phyloP scores from a whole-genome alignment of 2,329 filamentous ascomycete species.

The Nigrospora osmanthi region DNA sequence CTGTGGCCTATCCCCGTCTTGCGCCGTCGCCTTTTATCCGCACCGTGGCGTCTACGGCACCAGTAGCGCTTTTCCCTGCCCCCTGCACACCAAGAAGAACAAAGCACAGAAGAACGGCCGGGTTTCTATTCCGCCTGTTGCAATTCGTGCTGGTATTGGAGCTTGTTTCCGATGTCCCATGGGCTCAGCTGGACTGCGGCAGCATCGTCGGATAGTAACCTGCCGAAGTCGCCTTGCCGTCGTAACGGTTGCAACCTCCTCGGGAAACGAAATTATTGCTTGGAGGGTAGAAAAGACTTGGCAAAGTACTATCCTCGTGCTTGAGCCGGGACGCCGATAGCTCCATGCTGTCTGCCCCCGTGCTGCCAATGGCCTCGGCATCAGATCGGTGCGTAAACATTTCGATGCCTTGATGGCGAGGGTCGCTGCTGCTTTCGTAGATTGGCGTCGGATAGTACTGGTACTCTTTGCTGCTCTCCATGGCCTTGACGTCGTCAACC shows the following conservation, averaged over 20 bases:
- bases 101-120: too few relatives aligned
- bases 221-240: slow-evolving; percentile 41
- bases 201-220: slow-evolving; percentile 47
- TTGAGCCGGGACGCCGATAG: slow-evolving; percentile 35
- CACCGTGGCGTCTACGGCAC: too few relatives aligned
- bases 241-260: slow-evolving; percentile 39
- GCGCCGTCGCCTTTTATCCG: too few relatives aligned
- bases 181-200: slow-evolving; percentile 35
- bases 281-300: slow-evolving; percentile 40
- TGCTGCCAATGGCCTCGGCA: slow-evolving; percentile 16
- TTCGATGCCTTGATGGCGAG: slow-evolving; percentile 33
- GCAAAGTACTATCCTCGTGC: slow-evolving; percentile 35
- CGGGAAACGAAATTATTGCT: slow-evolving; percentile 28
- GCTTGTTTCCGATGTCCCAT: neutral
- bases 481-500: slow-evolving; percentile 6
- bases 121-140: too few relatives aligned
- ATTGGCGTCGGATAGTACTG: slow-evolving; percentile 45
- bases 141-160: too few relatives aligned
- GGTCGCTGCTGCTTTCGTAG: slow-evolving; percentile 37
- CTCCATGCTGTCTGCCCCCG: slow-evolving; percentile 22
- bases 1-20: too few relatives aligned
- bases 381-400: slow-evolving; percentile 35
- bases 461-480: slow-evolving; percentile 38
- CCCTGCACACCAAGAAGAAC: too few relatives aligned
- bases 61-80: too few relatives aligned